Percentiles rank a stretch among this genome's conserved stretches.
Evolutionary conservation across 176 grass and related monocot genomes (phyloP).

Genomic region (Puya raimondii): DNA sequence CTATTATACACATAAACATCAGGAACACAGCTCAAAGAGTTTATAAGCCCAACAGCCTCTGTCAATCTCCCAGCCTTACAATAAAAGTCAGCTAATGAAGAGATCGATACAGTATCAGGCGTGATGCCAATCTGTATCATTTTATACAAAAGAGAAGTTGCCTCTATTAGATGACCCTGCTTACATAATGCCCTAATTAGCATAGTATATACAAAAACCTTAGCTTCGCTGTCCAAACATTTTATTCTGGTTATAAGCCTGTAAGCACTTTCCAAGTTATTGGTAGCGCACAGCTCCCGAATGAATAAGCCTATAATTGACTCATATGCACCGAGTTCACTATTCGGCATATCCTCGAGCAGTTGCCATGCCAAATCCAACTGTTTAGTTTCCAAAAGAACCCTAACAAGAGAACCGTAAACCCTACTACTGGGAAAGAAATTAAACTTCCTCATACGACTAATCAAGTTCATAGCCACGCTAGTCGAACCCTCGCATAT

Average conservation of each 20-base stretch:
- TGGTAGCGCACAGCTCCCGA: not conserved
- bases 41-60: constrained; percentile 10
- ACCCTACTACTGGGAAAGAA: constrained; percentile 1
- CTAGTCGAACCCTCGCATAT: not conserved
- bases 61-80: constrained; percentile 19
- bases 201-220: constrained; percentile 16
- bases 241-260: constrained; percentile 14
- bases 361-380: constrained; percentile 7
- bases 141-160: constrained; percentile 15
- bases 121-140: constrained; percentile 12
- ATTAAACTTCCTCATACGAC: constrained; percentile 5
- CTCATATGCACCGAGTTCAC: not conserved
- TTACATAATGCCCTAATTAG: constrained; percentile 16
- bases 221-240: not conserved
- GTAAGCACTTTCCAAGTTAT: not conserved
- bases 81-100: constrained; percentile 13
- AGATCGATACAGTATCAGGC: constrained; percentile 14
- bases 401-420: constrained; percentile 3
- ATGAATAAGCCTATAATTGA: constrained; percentile 7
- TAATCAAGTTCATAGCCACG: constrained; percentile 1
- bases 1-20: constrained; percentile 23
- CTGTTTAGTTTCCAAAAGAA: constrained; percentile 6
- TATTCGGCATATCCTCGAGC: constrained; percentile 8
- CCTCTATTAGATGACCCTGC: constrained; percentile 10
- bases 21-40: not conserved